Evolutionary conservation across 2,329 filamentous ascomycete species (phyloP).

Genomic region (Saccharata proteae): DNA sequence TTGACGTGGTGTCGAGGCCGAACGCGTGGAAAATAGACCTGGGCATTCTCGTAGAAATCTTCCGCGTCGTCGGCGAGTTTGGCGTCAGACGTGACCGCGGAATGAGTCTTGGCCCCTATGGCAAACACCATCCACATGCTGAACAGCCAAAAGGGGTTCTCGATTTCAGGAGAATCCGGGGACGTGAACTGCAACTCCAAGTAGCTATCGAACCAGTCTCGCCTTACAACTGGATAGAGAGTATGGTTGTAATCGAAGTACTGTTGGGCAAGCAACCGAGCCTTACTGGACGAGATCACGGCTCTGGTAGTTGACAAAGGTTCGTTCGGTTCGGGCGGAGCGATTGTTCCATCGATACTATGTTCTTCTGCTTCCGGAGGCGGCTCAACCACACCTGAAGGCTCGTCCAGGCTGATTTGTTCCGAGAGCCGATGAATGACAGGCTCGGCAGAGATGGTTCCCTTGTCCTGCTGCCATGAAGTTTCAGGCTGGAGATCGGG

Average conservation of each 20-base stretch:
- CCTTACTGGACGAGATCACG: neutral
- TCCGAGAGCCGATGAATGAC: constrained; percentile 19
- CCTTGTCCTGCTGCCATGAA: too few species aligned
- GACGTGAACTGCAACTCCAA: constrained; percentile 14
- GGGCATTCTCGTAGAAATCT: constrained; percentile 33
- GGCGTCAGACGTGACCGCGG: constrained; percentile 22
- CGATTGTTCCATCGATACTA: too few species aligned
- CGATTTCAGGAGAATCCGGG: neutral
- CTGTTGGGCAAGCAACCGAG: constrained; percentile 17
- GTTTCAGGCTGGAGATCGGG: too few species aligned
- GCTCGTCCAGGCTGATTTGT: neutral
- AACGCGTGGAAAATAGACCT: constrained; percentile 32
- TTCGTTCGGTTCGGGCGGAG: too few species aligned
- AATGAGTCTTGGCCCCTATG: constrained; percentile 35
- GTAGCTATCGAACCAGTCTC: constrained; percentile 22
- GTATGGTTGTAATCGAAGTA: constrained; percentile 39
- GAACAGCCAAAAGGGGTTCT: constrained; percentile 25
- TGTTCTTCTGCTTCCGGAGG: too few species aligned
- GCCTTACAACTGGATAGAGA: constrained; percentile 32
- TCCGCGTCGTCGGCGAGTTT: constrained; percentile 31
- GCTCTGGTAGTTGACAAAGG: neutral
- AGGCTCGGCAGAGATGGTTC: constrained; percentile 13
- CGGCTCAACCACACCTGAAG: too few species aligned
- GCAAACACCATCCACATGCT: constrained; percentile 39
- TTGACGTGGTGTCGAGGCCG: constrained; percentile 2